These are phyloP conservation scores for Pulveroboletus sp. DNA, from an alignment of 768 basidiomycete species.

Conservation along the genomic window DNA sequence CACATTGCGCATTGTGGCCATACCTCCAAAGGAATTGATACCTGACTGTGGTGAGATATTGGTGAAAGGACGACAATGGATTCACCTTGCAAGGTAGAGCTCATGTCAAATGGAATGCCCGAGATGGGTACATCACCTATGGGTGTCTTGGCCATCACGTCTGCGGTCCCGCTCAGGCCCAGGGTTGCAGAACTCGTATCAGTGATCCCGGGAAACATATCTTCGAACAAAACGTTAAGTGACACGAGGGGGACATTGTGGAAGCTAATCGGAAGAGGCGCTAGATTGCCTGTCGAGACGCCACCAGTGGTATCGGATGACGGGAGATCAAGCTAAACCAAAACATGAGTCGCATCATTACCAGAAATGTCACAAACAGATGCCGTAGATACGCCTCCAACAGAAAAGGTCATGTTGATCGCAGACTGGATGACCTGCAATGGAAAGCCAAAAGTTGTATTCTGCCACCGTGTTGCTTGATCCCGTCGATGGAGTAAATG, in stretches of 20 bases:
- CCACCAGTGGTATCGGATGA: constrained; percentile 49
- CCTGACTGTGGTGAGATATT: constrained; percentile 32
- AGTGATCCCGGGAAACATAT: constrained; percentile 60
- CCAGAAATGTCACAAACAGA: constrained; percentile 36
- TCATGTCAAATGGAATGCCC: constrained; percentile 60
- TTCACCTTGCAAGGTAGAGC: constrained; percentile 52
- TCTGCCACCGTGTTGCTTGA: constrained; percentile 53
- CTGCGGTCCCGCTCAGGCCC: constrained; percentile 52
- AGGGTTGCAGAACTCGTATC: constrained; percentile 44
- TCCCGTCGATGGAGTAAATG: constrained; percentile 58
- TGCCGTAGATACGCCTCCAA: constrained; percentile 49
- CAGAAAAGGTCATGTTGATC: constrained; percentile 51
- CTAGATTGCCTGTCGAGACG: constrained; percentile 69
- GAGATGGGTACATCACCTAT: constrained; percentile 68
- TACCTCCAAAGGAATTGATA: constrained; percentile 57
- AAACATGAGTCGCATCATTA: not conserved
- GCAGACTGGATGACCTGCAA: constrained; percentile 59
- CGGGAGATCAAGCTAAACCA: constrained; percentile 49
- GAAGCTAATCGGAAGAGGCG: constrained; percentile 56
- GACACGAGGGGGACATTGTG: constrained; percentile 53
- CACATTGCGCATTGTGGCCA: constrained; percentile 52
- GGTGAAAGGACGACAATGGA: not conserved
- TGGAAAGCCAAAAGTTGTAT: constrained; percentile 74
- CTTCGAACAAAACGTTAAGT: constrained; percentile 51
- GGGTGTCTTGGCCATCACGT: constrained; percentile 57